Percentiles rank a stretch among this genome's conserved stretches.
phyloP scores from a whole-genome alignment of 1,284 basidiomycete species.

The Wolfiporia cocos region DNA sequence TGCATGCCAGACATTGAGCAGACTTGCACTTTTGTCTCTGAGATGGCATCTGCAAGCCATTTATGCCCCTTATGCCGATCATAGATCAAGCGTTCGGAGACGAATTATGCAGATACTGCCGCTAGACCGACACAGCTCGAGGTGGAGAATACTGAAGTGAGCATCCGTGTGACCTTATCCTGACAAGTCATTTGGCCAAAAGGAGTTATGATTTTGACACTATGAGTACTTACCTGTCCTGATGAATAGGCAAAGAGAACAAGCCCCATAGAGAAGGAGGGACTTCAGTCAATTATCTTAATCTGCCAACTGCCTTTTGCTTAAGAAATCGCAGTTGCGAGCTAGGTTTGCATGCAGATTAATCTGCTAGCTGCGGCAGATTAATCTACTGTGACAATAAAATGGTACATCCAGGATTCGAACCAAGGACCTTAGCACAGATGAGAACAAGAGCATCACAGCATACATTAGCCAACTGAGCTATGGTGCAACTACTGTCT shows the following conservation, averaged over 20 bases:
- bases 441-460: no score
- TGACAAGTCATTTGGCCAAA: constrained; percentile 22
- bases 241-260: constrained; percentile 64
- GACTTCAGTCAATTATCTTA: no score
- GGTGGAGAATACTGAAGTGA: constrained; percentile 69
- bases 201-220: no score
- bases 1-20: constrained; percentile 32
- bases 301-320: no score
- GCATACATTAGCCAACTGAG: no score
- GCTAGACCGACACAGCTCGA: constrained; percentile 71
- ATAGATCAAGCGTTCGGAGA: constrained; percentile 69
- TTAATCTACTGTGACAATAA: no score
- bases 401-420: no score
- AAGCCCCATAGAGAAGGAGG: constrained; percentile 65
- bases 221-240: constrained; percentile 48
- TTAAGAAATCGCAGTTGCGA: no score
- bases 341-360: no score
- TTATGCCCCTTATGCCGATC: constrained; percentile 62
- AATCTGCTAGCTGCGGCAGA: no score
- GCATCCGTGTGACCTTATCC: constrained; percentile 53
- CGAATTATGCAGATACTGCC: constrained; percentile 75
- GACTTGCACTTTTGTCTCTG: constrained; percentile 23
- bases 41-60: constrained; percentile 68
- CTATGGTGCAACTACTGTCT: no score
- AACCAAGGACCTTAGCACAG: no score